Evolutionary conservation across 2,329 filamentous ascomycete genomes (phyloP).

Genomic region (Pestalotiopsis sp.): DNA sequence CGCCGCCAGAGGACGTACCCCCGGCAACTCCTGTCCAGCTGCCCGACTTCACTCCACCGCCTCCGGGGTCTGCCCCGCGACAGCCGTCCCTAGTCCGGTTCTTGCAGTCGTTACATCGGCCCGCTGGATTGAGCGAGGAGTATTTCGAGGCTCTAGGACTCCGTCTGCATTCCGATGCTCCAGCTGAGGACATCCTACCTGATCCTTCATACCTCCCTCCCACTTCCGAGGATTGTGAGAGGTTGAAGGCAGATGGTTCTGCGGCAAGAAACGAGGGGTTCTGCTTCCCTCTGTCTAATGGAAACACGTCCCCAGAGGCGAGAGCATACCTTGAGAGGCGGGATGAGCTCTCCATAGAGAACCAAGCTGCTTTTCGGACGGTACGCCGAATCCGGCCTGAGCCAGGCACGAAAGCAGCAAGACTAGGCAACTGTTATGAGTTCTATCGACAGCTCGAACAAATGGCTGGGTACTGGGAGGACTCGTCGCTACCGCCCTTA

Average conservation of each 20-base stretch:
- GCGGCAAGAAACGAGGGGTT: slow-evolving; percentile 45
- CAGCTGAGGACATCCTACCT: slow-evolving; percentile 53
- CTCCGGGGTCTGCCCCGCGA: slow-evolving; percentile 17
- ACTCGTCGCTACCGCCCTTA: slow-evolving; percentile 46
- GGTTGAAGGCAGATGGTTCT: slow-evolving; percentile 50
- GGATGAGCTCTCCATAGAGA: slow-evolving; percentile 56
- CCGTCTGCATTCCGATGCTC: slow-evolving; percentile 53
- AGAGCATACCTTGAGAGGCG: slow-evolving; percentile 60
- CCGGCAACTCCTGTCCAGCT: slow-evolving; percentile 57
- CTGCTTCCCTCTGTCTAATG: slow-evolving; percentile 54
- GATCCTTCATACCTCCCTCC: slow-evolving; percentile 55
- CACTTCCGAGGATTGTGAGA: slow-evolving; percentile 52
- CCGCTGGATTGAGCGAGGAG: slow-evolving; percentile 46
- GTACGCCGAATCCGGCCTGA: slow-evolving; percentile 59
- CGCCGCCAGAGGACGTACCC: slow-evolving; percentile 53
- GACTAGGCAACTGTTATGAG: slow-evolving; percentile 65
- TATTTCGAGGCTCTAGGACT: slow-evolving; percentile 62
- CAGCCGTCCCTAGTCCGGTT: slow-evolving; percentile 47
- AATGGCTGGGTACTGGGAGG: slow-evolving; percentile 63
- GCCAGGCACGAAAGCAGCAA: slow-evolving; percentile 53
- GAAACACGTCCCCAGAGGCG: slow-evolving; percentile 57
- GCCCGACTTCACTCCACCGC: slow-evolving; percentile 42
- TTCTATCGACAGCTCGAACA: slow-evolving; percentile 65
- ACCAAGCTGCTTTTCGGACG: slow-evolving; percentile 62
- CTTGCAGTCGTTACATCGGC: slow-evolving; percentile 56